Percentiles rank a stretch among this genome's conserved stretches.
Conservation (phyloP, 495 filamentous ascomycete species). For the Penicillium arizonense region DNA sequence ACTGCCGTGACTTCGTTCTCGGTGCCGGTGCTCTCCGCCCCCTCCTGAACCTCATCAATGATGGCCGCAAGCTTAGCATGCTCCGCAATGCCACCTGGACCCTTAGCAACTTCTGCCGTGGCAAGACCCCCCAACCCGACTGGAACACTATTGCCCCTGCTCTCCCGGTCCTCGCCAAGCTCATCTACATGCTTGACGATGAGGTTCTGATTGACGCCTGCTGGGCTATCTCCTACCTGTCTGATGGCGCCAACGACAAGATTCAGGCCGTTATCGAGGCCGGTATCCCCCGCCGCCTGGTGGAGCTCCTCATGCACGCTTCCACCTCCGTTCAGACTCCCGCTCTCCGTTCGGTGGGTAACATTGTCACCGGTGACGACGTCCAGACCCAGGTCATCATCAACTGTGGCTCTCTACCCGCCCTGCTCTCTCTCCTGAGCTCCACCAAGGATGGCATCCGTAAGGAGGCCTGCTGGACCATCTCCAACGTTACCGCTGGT, state of each 20-base stretch:
- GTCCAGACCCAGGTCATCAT: slow-evolving; percentile 99
- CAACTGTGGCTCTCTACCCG: slow-evolving; percentile 92
- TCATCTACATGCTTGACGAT: slow-evolving; percentile 97
- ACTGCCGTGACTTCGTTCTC: slow-evolving; percentile 94
- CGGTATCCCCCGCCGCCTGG: slow-evolving; percentile 93
- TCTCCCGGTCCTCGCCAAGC: slow-evolving; percentile 93
- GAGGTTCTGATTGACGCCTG: slow-evolving; percentile 99
- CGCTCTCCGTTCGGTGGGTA: slow-evolving; percentile 94
- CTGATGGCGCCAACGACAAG: slow-evolving; percentile 99
- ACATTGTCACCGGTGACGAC: slow-evolving; percentile 99
- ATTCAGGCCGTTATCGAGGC: slow-evolving; percentile 99
- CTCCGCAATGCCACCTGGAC: slow-evolving; percentile 99
- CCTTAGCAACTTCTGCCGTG: slow-evolving; percentile 99
- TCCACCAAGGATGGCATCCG: slow-evolving; percentile 98
- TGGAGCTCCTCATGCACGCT: slow-evolving; percentile 98
- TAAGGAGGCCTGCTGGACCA: slow-evolving; percentile 99
- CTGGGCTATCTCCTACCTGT: slow-evolving; percentile 99
- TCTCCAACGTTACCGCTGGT: slow-evolving; percentile 97
- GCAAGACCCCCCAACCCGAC: slow-evolving; percentile 98
- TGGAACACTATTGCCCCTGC: slow-evolving; percentile 96
- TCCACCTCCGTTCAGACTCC: slow-evolving; percentile 99
- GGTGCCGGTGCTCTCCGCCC: slow-evolving; percentile 86
- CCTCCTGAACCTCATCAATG: slow-evolving; percentile 82
- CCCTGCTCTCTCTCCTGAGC: slow-evolving; percentile 85
- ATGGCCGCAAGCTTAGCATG: slow-evolving; percentile 99